Evolutionary conservation across 306 rosid species (phyloP).

Genomic region (Canavalia gladiata): DNA sequence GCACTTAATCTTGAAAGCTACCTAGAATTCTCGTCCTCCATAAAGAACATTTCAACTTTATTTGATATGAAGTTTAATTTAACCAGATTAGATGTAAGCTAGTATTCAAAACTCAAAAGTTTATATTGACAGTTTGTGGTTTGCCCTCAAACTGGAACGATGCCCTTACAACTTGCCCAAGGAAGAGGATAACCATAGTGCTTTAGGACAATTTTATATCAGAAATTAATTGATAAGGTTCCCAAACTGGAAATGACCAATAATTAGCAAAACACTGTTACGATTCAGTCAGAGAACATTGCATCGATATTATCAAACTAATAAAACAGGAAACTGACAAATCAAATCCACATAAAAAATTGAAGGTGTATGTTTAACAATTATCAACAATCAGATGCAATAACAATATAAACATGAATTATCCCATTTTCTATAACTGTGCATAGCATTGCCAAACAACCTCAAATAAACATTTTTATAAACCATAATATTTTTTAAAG

Average conservation of each 20-base stretch:
- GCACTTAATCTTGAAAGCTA: constrained; percentile 32
- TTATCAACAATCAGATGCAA: not conserved
- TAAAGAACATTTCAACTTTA: not conserved
- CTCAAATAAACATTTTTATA: not conserved
- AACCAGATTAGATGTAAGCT: not conserved
- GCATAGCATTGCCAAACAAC: constrained; percentile 23
- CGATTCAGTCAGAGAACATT: not conserved
- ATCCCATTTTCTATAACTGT: not conserved
- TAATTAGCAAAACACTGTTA: not conserved
- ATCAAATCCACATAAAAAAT: not conserved
- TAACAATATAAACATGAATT: not conserved
- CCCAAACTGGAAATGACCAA: constrained; percentile 26
- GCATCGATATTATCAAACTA: constrained; percentile 26
- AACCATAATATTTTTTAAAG: not conserved
- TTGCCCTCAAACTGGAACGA: constrained; percentile 23
- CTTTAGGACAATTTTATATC: constrained; percentile 15
- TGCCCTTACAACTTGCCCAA: not conserved
- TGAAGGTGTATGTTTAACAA: not conserved
- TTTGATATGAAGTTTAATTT: not conserved
- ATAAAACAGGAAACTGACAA: constrained; percentile 1
- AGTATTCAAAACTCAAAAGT: not conserved
- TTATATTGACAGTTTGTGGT: not conserved
- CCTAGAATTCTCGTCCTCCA: constrained; percentile 8
- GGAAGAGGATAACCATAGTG: constrained; percentile 23
- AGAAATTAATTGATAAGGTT: constrained; percentile 25